These are phyloP conservation scores for Cyphellophora attinorum DNA, from an alignment of 2,329 filamentous ascomycete genomes.

Conservation along the genomic window DNA sequence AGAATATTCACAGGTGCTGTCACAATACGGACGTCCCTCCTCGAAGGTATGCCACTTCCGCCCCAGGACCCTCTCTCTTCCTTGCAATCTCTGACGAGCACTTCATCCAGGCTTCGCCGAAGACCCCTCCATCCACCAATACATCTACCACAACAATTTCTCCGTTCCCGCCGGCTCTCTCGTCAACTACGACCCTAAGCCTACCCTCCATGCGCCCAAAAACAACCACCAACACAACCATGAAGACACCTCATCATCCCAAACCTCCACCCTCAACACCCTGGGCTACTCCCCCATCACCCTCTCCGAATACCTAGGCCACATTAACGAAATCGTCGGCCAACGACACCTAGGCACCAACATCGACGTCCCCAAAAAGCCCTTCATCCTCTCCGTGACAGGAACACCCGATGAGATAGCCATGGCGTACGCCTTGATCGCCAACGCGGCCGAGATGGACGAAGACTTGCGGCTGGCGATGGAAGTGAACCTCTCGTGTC, in stretches of 20 bases:
- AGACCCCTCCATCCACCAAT: constrained; percentile 48
- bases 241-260: not conserved
- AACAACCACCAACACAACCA: constrained; percentile 7
- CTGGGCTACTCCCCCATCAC: constrained; percentile 63
- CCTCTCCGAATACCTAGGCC: constrained; percentile 49
- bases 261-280: constrained; percentile 48
- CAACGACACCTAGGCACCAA: constrained; percentile 18
- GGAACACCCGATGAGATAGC: constrained; percentile 50
- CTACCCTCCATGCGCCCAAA: too few species aligned
- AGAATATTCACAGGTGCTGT: too few species aligned
- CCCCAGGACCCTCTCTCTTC: constrained; percentile 3
- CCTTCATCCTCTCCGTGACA: constrained; percentile 58
- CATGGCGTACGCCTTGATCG: constrained; percentile 45
- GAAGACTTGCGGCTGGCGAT: constrained; percentile 48
- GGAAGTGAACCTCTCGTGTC: constrained; percentile 71
- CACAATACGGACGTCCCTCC: constrained; percentile 61
- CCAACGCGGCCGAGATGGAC: constrained; percentile 27
- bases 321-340: constrained; percentile 40
- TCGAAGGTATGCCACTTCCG: constrained; percentile 28
- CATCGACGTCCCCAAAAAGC: constrained; percentile 39
- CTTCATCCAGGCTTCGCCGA: constrained; percentile 54
- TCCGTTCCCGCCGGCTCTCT: constrained; percentile 8
- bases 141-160: constrained; percentile 16
- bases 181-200: constrained; percentile 22
- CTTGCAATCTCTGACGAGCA: too few species aligned